Conservation (phyloP, 345 rosid genomes). For the Leavenworthia alabamica region DNA sequence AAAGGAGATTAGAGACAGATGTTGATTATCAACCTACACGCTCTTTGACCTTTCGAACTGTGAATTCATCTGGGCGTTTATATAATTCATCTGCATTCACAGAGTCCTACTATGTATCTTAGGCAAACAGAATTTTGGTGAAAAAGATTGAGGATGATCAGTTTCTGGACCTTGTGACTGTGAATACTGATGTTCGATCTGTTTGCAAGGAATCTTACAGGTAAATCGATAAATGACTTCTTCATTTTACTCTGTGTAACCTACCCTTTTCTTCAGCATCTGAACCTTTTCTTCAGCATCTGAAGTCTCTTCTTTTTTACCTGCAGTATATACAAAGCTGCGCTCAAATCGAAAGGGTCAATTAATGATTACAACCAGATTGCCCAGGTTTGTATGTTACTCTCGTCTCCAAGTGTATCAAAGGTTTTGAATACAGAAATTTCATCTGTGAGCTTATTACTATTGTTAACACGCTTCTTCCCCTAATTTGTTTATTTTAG, state of each 20-base stretch:
- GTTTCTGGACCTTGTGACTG: constrained; percentile 82
- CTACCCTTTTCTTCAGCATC: constrained; percentile 8
- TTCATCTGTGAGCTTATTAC: neutral
- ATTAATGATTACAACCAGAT: constrained; percentile 85
- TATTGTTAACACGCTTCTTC: constrained; percentile 20
- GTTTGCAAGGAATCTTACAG: constrained; percentile 92
- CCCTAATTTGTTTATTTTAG: constrained; percentile 29
- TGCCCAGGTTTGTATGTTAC: constrained; percentile 70
- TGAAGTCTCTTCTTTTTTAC: constrained; percentile 19
- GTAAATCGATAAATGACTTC: constrained; percentile 33
- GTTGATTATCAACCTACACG: neutral
- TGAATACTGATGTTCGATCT: constrained; percentile 71
- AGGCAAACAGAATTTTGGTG: constrained; percentile 87
- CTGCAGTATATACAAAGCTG: constrained; percentile 77
- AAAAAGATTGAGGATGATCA: constrained; percentile 93
- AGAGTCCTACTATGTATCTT: constrained; percentile 19
- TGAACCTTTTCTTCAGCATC: constrained; percentile 18
- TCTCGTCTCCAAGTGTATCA: constrained; percentile 13
- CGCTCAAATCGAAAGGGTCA: constrained; percentile 74
- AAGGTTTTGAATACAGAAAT: neutral
- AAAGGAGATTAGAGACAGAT: neutral
- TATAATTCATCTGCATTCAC: constrained; percentile 31
- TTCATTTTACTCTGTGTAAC: constrained; percentile 14
- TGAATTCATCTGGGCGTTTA: constrained; percentile 22
- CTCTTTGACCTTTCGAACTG: neutral